Base-by-base conservation (phyloP, 148 eudicot species). In the Rhododendron simsii region DNA sequence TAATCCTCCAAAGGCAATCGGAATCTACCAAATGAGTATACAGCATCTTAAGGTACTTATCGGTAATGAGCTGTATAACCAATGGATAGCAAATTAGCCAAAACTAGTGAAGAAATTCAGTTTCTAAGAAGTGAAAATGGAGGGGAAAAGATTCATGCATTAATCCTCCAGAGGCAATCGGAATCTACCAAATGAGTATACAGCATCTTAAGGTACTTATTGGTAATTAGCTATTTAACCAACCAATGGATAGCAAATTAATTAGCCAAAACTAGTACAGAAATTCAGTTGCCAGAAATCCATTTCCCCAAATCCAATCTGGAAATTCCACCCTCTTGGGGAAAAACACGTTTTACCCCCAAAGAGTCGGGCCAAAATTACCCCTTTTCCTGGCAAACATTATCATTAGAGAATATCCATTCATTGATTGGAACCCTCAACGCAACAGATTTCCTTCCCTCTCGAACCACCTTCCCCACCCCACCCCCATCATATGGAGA, bases 241-340 rank as follows among this genome's bases (percentile, higher is more conserved):
- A 79, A 79, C 30, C 57, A 28, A 48, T 26, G 55, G 9, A 26
- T 26, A 51, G 69, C 61, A 81, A 81, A 53, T 81, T 81, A 81
- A 53, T 81, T 81, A 61, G 16, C 83, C 39, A 51, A 47, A 81
- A 53, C 67, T 28, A 61, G 48, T 18, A 53, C 55, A 33, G 28
- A 16, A 41, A 41, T 41, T 41, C 26, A 51, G 26, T 16, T 11
- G 21, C 65, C 83, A 55, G 67, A 55, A 53, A 53, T 16, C n/a
- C 67, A 81, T 51, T 50, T 16, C 81, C 81, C 81, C 61, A 13
- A 79, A 79, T 79, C 57, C 81, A 45, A 41, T 78, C 53, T 44
- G 59, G 82, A 80, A 50, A 80, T 23, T 50, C 55, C 23, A 9
- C 4, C 48, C 15, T n/a, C 55, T 39, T 7, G 16, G 45, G 30